Evolutionary conservation across 805 yeast genomes (phyloP), one percentile per base, ranked within the genome.

Genomic region (Tetrapisispora namnaoensis): DNA sequence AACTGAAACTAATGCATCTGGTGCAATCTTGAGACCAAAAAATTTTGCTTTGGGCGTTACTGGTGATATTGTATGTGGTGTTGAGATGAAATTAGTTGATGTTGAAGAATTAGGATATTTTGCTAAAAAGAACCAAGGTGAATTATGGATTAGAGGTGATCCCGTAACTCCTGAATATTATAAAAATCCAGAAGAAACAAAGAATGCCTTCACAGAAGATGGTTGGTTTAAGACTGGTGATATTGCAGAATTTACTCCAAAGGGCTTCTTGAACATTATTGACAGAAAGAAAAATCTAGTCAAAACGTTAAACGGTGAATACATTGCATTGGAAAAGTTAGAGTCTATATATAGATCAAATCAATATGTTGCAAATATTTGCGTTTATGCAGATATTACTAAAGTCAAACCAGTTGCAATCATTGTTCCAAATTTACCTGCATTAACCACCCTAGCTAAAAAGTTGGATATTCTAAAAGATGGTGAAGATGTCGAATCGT

Each of bases 171-270:
- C 77, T 22, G 90, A 86, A 61, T 93, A 93, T 70, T 93, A 76
- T 73, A 78, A 81, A 67, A 90, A 91, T 66, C 82, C 79, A 51
- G 74, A 80, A 63, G 98, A 90, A 71, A 91, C 96, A 22, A 67
- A 72, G 42, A 79, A 67, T 18, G 87, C 95, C 1, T 82, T 85
- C 61, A 75, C 80, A 44, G 85, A 85, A 51, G 90, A 86, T 58
- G 95, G 91, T 22, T 93, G 97, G 97, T 93, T 93, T 74, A 77
- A 74, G 63, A 93, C 98, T 32, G 99, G 99, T 69, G 99, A 93
- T 68, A 87, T 93, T 67, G 97, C 90, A 61, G 89, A 87, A 73
- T 88, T 96, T 95, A 77, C 91, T 37, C 54, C 80, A 35, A 76
- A 74, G 55, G 99, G 99, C 56, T 82, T 80, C 51, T 72, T 93